Evolutionary conservation across 2,329 filamentous ascomycete genomes (phyloP), one percentile per base, ranked within the genome.

Genomic region (Scleromitrula shiraiana): DNA sequence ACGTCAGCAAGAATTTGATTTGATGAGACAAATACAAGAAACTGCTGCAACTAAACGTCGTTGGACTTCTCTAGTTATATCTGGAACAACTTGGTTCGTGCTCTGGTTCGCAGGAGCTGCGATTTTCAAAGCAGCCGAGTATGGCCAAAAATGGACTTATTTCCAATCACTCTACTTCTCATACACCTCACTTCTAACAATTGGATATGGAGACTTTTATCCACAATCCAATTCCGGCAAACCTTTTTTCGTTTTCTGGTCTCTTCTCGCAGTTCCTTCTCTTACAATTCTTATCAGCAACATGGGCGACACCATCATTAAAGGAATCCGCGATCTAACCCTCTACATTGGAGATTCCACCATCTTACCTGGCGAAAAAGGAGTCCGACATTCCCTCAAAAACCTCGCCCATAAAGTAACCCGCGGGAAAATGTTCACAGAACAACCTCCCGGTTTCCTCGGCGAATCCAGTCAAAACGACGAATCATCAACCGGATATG

Each of bases 181-280:
- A 56, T 96, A 93, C 64, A 80, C 88, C 27, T 83, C 82, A 2
- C 76, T 95, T 20, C 73, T 89, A 2, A 95, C 90, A 0, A 86
- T 95, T 30, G 90, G 90, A 1, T 95, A 95, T 58, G 90, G 90
- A 3, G 88, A 95, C 55, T 65, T 83, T 5, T 80, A 82, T 1
- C 88, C 88, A 0, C 71, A 80, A n/a, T 86, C 83, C 2, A 90
- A 89, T 54, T 76, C 82, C 0, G 88, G 86, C 1, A 82, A 86
- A 46, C 80, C 86, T 0, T 95, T 95, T 64, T 96, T 95, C 59
- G 86, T 96, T n/a, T 82, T 95, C 48, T 96, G 90, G 90, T 87
- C 83, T 12, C 65, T 96, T 1, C 75, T 95, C 22, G 88, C 89
- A 0, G 74, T 95, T 3, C 90, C 90, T 0, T 90, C 86, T 2